These are phyloP conservation scores for Neophaeococcomyces aloes DNA, from an alignment of 2,329 filamentous ascomycete species.

Conservation along the genomic window DNA sequence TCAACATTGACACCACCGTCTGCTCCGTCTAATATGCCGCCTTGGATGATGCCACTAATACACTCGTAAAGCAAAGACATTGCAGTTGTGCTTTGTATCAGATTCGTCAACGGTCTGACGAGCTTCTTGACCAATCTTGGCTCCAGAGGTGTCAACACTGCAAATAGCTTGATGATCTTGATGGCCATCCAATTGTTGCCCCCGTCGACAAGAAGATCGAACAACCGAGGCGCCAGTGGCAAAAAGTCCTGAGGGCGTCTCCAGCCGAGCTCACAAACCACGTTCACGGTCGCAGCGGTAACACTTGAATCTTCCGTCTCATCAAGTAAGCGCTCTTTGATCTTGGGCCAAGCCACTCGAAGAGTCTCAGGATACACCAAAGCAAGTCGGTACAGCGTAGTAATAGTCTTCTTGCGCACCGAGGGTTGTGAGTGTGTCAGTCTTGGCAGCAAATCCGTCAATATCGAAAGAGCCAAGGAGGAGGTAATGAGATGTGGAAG, in stretches of 20 bases:
- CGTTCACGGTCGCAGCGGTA: constrained; percentile 90
- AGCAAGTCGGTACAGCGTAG: constrained; percentile 85
- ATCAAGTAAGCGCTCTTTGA: constrained; percentile 88
- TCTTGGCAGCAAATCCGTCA: constrained; percentile 76
- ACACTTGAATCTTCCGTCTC: constrained; percentile 83
- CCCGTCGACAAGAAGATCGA: constrained; percentile 81
- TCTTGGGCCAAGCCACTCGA: constrained; percentile 88
- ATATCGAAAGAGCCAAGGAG: constrained; percentile 77
- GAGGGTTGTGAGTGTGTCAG: constrained; percentile 75
- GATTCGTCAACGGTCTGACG: constrained; percentile 76
- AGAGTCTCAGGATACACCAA: constrained; percentile 94
- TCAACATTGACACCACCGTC: constrained; percentile 74
- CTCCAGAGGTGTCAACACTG: constrained; percentile 83
- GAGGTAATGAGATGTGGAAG: constrained; percentile 93
- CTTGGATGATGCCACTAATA: constrained; percentile 96
- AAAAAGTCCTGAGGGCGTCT: constrained; percentile 87
- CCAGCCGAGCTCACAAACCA: constrained; percentile 93
- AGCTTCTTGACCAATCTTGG: constrained; percentile 85
- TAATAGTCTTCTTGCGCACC: constrained; percentile 90
- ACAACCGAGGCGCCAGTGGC: constrained; percentile 78
- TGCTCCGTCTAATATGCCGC: constrained; percentile 76
- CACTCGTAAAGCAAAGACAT: constrained; percentile 99
- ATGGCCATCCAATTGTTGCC: constrained; percentile 99
- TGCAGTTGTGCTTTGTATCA: constrained; percentile 87
- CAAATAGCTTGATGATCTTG: constrained; percentile 98